Conservation (phyloP, 2,329 filamentous ascomycete genomes). For the Balansia obtecta region DNA sequence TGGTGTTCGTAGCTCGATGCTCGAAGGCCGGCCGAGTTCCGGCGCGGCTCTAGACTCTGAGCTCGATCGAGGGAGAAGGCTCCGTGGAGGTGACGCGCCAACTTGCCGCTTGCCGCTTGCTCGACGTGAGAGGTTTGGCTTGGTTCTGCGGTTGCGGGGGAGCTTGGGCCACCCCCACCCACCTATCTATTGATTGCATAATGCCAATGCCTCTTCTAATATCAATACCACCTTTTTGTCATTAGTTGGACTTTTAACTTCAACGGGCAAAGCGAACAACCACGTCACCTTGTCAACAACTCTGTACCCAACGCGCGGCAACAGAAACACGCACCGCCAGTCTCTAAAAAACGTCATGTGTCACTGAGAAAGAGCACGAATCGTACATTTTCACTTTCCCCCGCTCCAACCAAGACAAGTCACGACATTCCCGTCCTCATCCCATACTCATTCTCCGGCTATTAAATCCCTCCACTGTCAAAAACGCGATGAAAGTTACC, state of each 20-base stretch:
- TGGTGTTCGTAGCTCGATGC: constrained; percentile 4
- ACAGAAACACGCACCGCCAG: background rate
- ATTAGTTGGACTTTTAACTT: background rate
- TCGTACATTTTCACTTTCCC: too few relatives aligned
- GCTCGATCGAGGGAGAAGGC: background rate
- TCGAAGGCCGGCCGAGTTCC: background rate
- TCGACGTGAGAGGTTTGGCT: background rate
- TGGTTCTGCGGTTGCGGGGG: background rate
- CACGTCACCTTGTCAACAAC: background rate
- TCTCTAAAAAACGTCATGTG: too few relatives aligned
- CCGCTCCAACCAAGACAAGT: too few relatives aligned
- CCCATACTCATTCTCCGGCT: too few relatives aligned
- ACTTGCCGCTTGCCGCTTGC: background rate
- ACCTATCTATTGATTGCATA: background rate
- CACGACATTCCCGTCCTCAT: too few relatives aligned
- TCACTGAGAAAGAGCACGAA: too few relatives aligned
- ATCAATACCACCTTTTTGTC: too few relatives aligned
- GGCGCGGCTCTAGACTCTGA: background rate
- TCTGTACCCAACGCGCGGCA: background rate
- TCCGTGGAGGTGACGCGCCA: background rate
- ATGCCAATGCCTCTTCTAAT: too few relatives aligned
- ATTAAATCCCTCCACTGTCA: too few relatives aligned
- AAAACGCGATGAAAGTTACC: constrained; percentile 70
- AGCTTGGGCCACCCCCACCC: constrained; percentile 2
- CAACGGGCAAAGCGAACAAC: background rate